These are phyloP conservation scores for Andrographis paniculata DNA, from an alignment of 305 asterid species.

Conservation along the genomic window DNA sequence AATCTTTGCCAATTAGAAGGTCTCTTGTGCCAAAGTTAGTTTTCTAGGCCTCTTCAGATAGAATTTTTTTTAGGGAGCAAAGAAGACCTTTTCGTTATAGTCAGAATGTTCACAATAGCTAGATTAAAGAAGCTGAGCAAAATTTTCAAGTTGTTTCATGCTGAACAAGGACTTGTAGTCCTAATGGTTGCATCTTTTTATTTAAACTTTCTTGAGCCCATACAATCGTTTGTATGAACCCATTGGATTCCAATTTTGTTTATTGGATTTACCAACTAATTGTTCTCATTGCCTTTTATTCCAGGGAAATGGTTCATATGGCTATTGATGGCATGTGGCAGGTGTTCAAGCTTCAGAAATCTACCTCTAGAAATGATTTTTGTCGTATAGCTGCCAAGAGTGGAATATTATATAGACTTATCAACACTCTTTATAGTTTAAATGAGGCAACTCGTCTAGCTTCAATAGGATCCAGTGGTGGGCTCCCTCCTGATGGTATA, in stretches of 20 bases:
- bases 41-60: slow-evolving; percentile 12
- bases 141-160: not conserved
- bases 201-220: not conserved
- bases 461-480: slow-evolving; percentile 67
- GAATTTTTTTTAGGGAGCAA: not conserved
- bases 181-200: not conserved
- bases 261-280: slow-evolving; percentile 16
- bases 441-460: slow-evolving; percentile 92
- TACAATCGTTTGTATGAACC: slow-evolving; percentile 4
- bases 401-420: slow-evolving; percentile 89
- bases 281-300: slow-evolving; percentile 22
- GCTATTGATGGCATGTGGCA: slow-evolving; percentile 99
- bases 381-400: slow-evolving; percentile 92
- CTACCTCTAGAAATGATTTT: slow-evolving; percentile 90
- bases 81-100: slow-evolving; percentile 1
- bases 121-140: slow-evolving; percentile 9
- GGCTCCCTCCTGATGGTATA: slow-evolving; percentile 61
- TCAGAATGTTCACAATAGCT: slow-evolving; percentile 6
- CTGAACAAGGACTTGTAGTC: not conserved
- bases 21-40: not conserved
- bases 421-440: slow-evolving; percentile 87
- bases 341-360: slow-evolving; percentile 96
- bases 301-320: slow-evolving; percentile 99
- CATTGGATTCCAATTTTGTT: slow-evolving; percentile 7
- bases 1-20: slow-evolving; percentile 11